Percentiles rank a stretch among this genome's conserved stretches.
Conservation (phyloP, 768 basidiomycete genomes). For the Podaxis sp. region DNA sequence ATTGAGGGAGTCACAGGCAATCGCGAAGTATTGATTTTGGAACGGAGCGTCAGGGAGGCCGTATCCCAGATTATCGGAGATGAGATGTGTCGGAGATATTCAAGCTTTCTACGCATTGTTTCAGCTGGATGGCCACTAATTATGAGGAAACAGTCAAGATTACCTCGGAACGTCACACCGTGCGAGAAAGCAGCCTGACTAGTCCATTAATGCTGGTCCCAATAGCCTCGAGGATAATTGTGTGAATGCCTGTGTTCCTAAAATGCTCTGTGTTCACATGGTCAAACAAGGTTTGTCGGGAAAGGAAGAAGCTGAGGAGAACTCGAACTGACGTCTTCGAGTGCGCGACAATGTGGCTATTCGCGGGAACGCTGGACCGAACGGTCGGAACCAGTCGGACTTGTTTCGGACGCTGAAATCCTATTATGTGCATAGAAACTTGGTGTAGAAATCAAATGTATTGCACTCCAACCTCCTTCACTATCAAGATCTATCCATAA, state of each 20-base stretch:
- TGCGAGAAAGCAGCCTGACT: neutral
- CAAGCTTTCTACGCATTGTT: neutral
- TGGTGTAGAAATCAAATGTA: neutral
- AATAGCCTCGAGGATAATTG: neutral
- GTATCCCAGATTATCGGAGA: neutral
- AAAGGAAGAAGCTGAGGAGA: neutral
- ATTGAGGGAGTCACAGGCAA: neutral
- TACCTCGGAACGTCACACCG: neutral
- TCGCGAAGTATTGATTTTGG: neutral
- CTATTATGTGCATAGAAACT: neutral
- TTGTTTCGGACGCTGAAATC: neutral
- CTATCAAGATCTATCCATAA: neutral
- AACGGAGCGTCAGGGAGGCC: neutral
- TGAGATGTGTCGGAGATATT: neutral
- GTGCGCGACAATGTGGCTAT: neutral
- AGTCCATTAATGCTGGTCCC: neutral
- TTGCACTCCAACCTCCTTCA: neutral
- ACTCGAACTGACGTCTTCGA: neutral
- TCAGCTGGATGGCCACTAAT: neutral
- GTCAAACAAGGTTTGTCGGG: slow-evolving; percentile 1
- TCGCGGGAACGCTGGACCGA: neutral
- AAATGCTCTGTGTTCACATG: neutral
- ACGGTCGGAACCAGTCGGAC: neutral
- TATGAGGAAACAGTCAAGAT: neutral
- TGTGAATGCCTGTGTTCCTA: neutral